Evolutionary conservation across 2,329 filamentous ascomycete genomes (phyloP).

Genomic region (Trichoderma breve): DNA sequence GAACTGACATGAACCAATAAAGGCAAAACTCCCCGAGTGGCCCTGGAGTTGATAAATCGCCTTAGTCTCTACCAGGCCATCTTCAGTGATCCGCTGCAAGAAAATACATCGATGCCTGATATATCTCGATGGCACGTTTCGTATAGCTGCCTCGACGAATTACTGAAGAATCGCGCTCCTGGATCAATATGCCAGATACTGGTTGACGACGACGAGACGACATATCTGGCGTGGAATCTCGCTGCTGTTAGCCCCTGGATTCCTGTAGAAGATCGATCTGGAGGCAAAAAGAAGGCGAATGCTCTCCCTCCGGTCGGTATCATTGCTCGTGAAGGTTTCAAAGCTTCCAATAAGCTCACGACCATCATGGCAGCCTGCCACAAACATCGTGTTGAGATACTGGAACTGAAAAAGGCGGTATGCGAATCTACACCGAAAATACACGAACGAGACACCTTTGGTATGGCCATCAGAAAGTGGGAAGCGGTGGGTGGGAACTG

Average conservation of each 20-base stretch:
- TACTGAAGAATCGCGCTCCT: conserved; percentile 45
- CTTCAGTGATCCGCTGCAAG: conserved; percentile 65
- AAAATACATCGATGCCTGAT: conserved; percentile 54
- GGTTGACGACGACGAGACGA: conserved; percentile 60
- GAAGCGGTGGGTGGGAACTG: conserved; percentile 62
- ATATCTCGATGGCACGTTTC: conserved; percentile 59
- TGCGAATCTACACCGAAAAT: conserved; percentile 45
- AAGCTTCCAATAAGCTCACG: conserved; percentile 71
- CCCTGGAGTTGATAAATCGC: conserved; percentile 64
- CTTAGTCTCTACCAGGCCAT: conserved; percentile 69
- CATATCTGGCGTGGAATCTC: conserved; percentile 75
- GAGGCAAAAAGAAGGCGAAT: conserved; percentile 46
- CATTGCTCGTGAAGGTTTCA: conserved; percentile 73
- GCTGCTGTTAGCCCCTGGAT: conserved; percentile 74
- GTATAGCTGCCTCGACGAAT: conserved; percentile 61
- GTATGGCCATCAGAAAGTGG: conserved; percentile 73
- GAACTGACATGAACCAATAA: neutral
- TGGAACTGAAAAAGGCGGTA: conserved; percentile 56
- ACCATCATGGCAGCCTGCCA: conserved; percentile 65
- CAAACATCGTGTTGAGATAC: conserved; percentile 62
- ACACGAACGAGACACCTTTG: conserved; percentile 60
- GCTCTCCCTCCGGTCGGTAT: conserved; percentile 50
- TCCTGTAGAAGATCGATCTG: conserved; percentile 44
- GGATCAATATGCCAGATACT: conserved; percentile 54
- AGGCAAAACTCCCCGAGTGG: conserved; percentile 59